A percentile compares a stretch with the other conserved stretches of the same genome.
Evolutionary conservation across 179 eudicot species (phyloP).

Genomic region (Sideroxylon spinosum): DNA sequence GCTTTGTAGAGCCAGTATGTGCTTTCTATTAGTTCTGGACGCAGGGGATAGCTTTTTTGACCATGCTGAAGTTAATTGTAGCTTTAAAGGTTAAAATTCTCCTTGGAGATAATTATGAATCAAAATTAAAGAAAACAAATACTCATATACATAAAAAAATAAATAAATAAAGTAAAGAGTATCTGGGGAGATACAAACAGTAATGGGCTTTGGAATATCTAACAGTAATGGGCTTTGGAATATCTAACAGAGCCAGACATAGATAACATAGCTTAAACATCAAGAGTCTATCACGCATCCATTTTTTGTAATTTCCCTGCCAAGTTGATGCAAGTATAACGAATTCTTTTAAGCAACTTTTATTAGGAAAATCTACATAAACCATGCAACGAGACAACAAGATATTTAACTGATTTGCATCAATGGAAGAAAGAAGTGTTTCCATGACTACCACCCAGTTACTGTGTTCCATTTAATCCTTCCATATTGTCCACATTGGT

Average conservation of each 20-base stretch:
- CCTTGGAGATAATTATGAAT: conserved; percentile 6
- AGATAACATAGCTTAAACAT: not conserved
- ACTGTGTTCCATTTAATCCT: too few relatives aligned
- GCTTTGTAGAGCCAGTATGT: conserved; percentile 99
- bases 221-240: not conserved
- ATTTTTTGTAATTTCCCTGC: not conserved
- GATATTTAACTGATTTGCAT: too few relatives aligned
- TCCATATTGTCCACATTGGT: not conserved
- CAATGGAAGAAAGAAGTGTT: too few relatives aligned
- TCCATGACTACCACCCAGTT: too few relatives aligned
- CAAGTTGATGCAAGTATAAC: not conserved
- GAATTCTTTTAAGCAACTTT: not conserved
- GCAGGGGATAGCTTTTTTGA: conserved; percentile 93
- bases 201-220: not conserved
- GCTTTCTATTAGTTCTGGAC: conserved; percentile 96
- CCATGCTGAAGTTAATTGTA: conserved; percentile 62
- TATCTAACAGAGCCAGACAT: not conserved
- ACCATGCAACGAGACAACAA: too few relatives aligned
- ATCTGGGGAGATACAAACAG: not conserved
- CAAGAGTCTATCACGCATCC: not conserved
- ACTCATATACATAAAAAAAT: not conserved
- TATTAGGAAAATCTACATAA: too few relatives aligned
- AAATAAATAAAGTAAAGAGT: not conserved
- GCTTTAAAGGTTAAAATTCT: conserved; percentile 11
- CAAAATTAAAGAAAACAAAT: not conserved